Evolutionary conservation across 1,139 yeast genomes (phyloP).

Genomic region (Yamadazyma atlantica): DNA sequence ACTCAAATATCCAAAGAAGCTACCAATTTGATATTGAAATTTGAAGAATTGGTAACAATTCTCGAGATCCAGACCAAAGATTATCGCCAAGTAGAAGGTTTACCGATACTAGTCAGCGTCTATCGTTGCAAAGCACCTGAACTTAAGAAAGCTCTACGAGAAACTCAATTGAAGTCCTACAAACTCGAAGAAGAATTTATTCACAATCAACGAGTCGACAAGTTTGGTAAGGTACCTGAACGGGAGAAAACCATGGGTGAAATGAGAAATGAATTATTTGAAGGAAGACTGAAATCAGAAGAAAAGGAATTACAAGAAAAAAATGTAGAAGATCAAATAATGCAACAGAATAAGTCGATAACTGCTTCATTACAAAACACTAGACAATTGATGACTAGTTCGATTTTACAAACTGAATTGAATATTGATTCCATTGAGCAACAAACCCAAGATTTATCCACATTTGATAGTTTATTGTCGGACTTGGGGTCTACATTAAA

Average conservation of each 20-base stretch:
- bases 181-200: slow-evolving; percentile 23
- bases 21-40: slow-evolving; percentile 14
- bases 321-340: slow-evolving; percentile 33
- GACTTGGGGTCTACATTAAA: slow-evolving; percentile 55
- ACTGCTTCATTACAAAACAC: slow-evolving; percentile 54
- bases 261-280: slow-evolving; percentile 15
- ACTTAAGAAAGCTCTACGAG: slow-evolving; percentile 23
- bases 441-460: slow-evolving; percentile 54
- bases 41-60: slow-evolving; percentile 22
- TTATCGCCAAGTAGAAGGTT: slow-evolving; percentile 8
- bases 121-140: slow-evolving; percentile 23
- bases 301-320: slow-evolving; percentile 15
- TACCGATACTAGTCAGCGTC: slow-evolving; percentile 11
- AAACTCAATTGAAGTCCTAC: slow-evolving; percentile 26
- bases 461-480: slow-evolving; percentile 53
- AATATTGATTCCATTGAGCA: slow-evolving; percentile 61
- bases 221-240: slow-evolving; percentile 18
- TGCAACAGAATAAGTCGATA: slow-evolving; percentile 51
- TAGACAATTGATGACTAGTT: slow-evolving; percentile 52
- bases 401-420: slow-evolving; percentile 60
- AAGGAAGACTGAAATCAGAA: slow-evolving; percentile 15
- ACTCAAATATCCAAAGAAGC: slow-evolving; percentile 16
- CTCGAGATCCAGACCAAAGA: slow-evolving; percentile 15
- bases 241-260: slow-evolving; percentile 13
- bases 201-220: slow-evolving; percentile 28